Evolutionary conservation across 192 early-diverging fungal genomes (phyloP).

Genomic region (Entophlyctis helioformis): DNA sequence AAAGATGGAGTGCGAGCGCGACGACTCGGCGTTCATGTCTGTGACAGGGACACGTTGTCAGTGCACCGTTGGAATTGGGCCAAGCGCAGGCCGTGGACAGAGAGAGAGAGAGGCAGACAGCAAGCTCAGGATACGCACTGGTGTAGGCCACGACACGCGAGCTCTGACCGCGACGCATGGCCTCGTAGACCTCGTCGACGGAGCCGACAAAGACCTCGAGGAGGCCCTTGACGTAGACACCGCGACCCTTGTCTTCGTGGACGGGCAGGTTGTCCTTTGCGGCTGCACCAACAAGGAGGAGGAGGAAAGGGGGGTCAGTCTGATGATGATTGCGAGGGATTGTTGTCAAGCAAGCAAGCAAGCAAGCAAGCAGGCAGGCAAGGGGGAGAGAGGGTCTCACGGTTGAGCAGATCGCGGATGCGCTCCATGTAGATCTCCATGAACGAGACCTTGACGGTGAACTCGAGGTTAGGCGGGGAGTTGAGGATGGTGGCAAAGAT

Average conservation of each 20-base stretch:
- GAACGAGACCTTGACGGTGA: conserved; percentile 97
- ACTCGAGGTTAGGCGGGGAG: conserved; percentile 87
- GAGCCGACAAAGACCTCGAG: conserved; percentile 95
- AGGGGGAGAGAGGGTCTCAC: conserved; percentile 19
- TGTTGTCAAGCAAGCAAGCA: neutral
- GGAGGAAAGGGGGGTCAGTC: no score
- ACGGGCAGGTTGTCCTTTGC: conserved; percentile 83
- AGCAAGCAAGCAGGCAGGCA: no score
- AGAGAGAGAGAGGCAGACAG: no score
- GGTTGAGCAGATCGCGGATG: conserved; percentile 90
- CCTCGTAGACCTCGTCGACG: conserved; percentile 91
- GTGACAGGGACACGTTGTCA: conserved; percentile 1
- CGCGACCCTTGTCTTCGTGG: conserved; percentile 92
- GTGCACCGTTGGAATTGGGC: neutral
- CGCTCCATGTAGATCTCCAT: conserved; percentile 99
- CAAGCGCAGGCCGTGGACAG: neutral
- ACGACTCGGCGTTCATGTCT: conserved; percentile 99
- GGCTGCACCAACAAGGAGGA: conserved; percentile 31
- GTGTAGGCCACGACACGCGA: conserved; percentile 84
- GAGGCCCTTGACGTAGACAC: conserved; percentile 97
- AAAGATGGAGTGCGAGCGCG: conserved; percentile 96
- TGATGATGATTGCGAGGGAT: no score
- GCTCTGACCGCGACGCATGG: conserved; percentile 85
- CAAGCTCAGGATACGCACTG: conserved; percentile 60
- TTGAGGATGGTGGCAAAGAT: conserved; percentile 87